phyloP scores from a whole-genome alignment of 441 rosid species.

The Isatis lusitanica region DNA sequence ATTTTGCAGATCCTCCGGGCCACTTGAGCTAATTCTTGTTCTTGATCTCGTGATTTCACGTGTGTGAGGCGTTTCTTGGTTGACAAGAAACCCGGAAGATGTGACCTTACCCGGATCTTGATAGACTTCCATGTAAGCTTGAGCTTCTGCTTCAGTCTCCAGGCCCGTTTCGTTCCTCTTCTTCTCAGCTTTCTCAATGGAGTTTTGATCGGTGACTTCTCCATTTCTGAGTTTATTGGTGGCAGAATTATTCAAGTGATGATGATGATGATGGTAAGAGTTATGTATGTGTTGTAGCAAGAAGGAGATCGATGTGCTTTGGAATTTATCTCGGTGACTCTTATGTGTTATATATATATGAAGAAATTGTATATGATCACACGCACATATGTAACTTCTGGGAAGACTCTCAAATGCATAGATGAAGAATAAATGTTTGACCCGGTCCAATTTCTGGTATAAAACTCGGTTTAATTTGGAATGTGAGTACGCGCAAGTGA shows the following conservation, averaged over 20 bases:
- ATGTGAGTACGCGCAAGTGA: background rate
- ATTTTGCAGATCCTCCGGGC: slow-evolving; percentile 33
- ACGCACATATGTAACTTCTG: slow-evolving; percentile 23
- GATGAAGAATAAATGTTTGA: slow-evolving; percentile 28
- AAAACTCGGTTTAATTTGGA: slow-evolving; percentile 3
- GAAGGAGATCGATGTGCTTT: slow-evolving; percentile 12
- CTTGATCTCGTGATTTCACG: slow-evolving; percentile 11
- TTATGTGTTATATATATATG: background rate
- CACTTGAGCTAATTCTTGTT: slow-evolving; percentile 25
- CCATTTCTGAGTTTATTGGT: slow-evolving; percentile 27
- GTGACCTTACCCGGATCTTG: slow-evolving; percentile 34
- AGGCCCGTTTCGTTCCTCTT: slow-evolving; percentile 35
- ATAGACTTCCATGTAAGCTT: slow-evolving; percentile 44
- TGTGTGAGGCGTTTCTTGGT: slow-evolving; percentile 35
- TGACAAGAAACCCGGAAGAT: slow-evolving; percentile 25
- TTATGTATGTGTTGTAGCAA: background rate
- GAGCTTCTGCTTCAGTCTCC: slow-evolving; percentile 47
- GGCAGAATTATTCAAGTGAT: slow-evolving; percentile 4
- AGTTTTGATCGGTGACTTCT: slow-evolving; percentile 40
- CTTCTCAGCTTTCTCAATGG: slow-evolving; percentile 35
- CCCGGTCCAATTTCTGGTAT: background rate
- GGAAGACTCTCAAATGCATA: slow-evolving; percentile 19
- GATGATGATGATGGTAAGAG: background rate
- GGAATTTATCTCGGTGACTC: background rate
- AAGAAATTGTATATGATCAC: background rate